Conservation (phyloP, 352 stramenopile genomes). For the Phytopythium helicoides region DNA sequence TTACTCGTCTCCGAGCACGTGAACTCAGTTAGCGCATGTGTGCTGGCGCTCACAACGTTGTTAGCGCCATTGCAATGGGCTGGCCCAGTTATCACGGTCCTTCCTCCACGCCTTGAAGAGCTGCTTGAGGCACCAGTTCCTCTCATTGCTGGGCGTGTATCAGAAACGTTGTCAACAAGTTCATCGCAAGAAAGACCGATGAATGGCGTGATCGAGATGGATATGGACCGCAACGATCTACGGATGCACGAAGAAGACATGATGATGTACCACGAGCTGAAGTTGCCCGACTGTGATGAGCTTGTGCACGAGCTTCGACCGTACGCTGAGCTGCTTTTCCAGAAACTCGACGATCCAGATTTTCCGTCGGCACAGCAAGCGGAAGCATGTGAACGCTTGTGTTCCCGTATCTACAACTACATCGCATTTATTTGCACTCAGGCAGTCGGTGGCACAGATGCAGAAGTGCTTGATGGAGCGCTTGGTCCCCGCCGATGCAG, state of each 20-base stretch:
- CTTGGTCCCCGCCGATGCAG: conserved; percentile 25
- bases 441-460: conserved; percentile 29
- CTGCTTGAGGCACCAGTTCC: conserved; percentile 75
- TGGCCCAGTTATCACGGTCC: conserved; percentile 67
- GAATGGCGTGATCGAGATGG: conserved; percentile 76
- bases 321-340: conserved; percentile 54
- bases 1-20: conserved; percentile 75
- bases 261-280: conserved; percentile 69
- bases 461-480: background rate
- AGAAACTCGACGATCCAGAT: conserved; percentile 42
- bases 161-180: conserved; percentile 38
- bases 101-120: conserved; percentile 67
- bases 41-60: conserved; percentile 69
- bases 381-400: conserved; percentile 73
- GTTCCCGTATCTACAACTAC: conserved; percentile 52
- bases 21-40: conserved; percentile 72
- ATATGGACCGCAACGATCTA: conserved; percentile 76
- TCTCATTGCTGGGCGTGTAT: conserved; percentile 74
- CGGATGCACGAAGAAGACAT: conserved; percentile 80
- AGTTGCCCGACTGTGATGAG: conserved; percentile 67
- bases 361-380: conserved; percentile 70
- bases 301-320: conserved; percentile 68
- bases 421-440: conserved; percentile 59
- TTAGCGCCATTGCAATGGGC: conserved; percentile 73
- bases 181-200: conserved; percentile 41